Conservation (phyloP, 495 filamentous ascomycete species). For the Bacidia gigantensis region DNA sequence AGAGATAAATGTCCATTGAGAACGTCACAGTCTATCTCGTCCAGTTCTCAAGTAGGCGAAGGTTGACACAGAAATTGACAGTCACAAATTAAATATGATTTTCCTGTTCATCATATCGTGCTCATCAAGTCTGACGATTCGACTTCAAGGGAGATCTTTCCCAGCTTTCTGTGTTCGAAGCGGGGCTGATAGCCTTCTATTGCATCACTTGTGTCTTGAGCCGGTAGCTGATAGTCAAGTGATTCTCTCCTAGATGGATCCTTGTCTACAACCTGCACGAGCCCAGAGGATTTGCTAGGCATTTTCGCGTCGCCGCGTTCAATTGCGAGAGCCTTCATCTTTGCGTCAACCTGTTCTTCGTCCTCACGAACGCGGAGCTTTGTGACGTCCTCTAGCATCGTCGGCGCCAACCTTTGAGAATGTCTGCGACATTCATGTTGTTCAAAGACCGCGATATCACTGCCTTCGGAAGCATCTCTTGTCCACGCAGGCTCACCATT, state of each 20-base stretch:
- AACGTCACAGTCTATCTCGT: no score
- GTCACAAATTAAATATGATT: no score
- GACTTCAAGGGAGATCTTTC: conserved; percentile 4
- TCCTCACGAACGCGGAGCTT: conserved; percentile 19
- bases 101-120: conserved; percentile 19
- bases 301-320: conserved; percentile 31
- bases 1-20: no score
- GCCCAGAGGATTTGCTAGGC: conserved; percentile 5
- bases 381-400: conserved; percentile 20
- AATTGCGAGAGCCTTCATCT: conserved; percentile 29
- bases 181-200: conserved; percentile 13
- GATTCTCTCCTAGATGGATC: not conserved
- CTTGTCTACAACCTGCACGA: conserved; percentile 5
- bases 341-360: conserved; percentile 10
- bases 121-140: conserved; percentile 27
- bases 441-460: conserved; percentile 40
- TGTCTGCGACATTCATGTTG: conserved; percentile 26
- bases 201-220: not conserved
- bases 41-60: no score
- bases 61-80: no score
- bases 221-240: not conserved
- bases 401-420: conserved; percentile 6
- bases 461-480: conserved; percentile 33
- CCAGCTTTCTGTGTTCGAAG: not conserved
- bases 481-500: conserved; percentile 65